These are phyloP conservation scores for Lasiodiplodia sp. DNA, from an alignment of 2,329 filamentous ascomycete genomes.

Conservation along the genomic window DNA sequence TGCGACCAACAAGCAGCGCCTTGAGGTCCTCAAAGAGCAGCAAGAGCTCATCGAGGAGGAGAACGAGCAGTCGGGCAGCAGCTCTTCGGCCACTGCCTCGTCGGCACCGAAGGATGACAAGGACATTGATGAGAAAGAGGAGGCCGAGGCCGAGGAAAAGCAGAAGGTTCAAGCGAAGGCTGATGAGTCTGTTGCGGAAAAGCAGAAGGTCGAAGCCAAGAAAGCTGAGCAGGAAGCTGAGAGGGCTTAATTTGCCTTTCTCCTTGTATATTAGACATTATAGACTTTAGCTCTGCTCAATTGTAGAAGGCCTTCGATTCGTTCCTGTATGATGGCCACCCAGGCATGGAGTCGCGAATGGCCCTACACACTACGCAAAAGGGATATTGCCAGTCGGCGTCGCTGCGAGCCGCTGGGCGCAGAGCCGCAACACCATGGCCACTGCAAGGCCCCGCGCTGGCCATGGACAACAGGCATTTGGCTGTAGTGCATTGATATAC, in stretches of 20 bases:
- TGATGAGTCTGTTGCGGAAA: conserved; percentile 1
- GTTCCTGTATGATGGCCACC: neutral
- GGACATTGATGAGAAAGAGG: conserved; percentile 87
- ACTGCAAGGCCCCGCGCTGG: neutral
- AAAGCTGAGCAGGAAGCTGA: conserved; percentile 30
- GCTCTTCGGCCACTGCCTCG: conserved; percentile 63
- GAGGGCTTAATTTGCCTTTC: conserved; percentile 25
- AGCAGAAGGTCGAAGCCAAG: conserved; percentile 29
- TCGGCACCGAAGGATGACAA: conserved; percentile 80
- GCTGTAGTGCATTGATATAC: neutral
- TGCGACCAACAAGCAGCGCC: conserved; percentile 97
- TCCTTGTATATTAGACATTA: conserved; percentile 19
- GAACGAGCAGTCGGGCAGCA: conserved; percentile 87
- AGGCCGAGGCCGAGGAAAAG: conserved; percentile 15
- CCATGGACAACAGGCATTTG: neutral
- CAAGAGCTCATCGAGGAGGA: conserved; percentile 98
- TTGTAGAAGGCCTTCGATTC: conserved; percentile 20
- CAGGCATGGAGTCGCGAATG: neutral
- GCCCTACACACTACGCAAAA: neutral
- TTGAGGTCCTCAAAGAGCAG: conserved; percentile 98
- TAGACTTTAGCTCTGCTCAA: conserved; percentile 30
- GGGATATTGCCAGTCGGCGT: neutral
- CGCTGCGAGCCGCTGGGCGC: neutral
- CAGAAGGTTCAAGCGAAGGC: conserved; percentile 13
- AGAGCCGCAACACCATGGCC: conserved; percentile 19